Conservation (phyloP, 2,329 filamentous ascomycete species). For the Trichoderma sp. region DNA sequence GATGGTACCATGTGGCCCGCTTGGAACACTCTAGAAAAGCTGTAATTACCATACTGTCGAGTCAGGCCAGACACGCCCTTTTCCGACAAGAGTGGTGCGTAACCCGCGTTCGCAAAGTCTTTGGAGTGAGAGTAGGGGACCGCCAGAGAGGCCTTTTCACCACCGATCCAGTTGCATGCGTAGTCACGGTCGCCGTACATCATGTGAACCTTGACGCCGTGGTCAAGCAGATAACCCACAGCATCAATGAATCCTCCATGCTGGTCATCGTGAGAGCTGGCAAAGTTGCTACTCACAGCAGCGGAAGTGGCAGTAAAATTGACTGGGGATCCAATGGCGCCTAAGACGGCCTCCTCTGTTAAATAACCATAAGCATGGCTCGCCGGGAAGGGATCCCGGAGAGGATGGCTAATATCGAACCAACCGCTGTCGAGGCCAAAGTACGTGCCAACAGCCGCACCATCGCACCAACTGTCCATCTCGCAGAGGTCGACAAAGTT, state of each 20-base stretch:
- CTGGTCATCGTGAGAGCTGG: slow-evolving; percentile 62
- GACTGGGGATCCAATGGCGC: slow-evolving; percentile 61
- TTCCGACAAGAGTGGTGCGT: slow-evolving; percentile 68
- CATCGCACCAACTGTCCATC: slow-evolving; percentile 52
- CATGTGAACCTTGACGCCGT: slow-evolving; percentile 68
- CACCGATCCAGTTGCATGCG: slow-evolving; percentile 67
- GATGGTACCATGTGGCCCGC: slow-evolving; percentile 63
- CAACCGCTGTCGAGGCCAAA: slow-evolving; percentile 54
- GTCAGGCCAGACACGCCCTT: slow-evolving; percentile 66
- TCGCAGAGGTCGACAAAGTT: slow-evolving; percentile 42
- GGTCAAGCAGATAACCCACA: slow-evolving; percentile 60
- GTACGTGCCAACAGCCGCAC: slow-evolving; percentile 58
- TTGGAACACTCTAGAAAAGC: slow-evolving; percentile 66
- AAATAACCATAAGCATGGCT: slow-evolving; percentile 64
- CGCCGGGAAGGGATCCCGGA: slow-evolving; percentile 62
- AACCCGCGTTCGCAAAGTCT: slow-evolving; percentile 63
- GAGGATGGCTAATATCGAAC: slow-evolving; percentile 62
- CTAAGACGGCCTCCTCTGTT: slow-evolving; percentile 55
- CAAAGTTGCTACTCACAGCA: slow-evolving; percentile 55
- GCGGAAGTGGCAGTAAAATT: slow-evolving; percentile 53
- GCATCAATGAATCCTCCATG: slow-evolving; percentile 50
- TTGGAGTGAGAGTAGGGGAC: slow-evolving; percentile 52
- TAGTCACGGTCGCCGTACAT: slow-evolving; percentile 67
- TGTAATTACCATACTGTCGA: slow-evolving; percentile 73
- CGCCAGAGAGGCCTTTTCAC: slow-evolving; percentile 66